Conservation (phyloP, 2,329 filamentous ascomycete genomes). For the Ophiostoma ulmi region DNA sequence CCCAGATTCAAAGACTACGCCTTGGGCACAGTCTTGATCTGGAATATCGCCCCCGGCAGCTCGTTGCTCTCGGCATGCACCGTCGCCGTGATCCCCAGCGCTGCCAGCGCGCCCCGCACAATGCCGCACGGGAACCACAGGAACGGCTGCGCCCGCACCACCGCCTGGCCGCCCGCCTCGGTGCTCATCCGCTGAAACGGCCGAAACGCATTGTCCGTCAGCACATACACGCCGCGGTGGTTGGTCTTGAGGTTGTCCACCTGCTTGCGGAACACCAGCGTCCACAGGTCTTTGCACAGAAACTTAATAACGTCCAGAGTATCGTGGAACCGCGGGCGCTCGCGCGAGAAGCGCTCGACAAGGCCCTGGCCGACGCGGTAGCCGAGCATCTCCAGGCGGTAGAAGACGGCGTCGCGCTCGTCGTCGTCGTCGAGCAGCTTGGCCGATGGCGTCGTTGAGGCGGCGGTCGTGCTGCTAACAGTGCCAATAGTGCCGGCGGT, state of each 20-base stretch:
- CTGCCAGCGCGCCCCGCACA: slow-evolving; percentile 85
- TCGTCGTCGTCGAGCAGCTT: slow-evolving; percentile 65
- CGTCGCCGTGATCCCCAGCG: slow-evolving; percentile 81
- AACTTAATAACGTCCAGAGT: slow-evolving; percentile 97
- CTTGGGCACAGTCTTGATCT: slow-evolving; percentile 83
- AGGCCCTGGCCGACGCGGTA: slow-evolving; percentile 90
- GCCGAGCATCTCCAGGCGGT: slow-evolving; percentile 74
- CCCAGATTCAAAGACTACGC: slow-evolving; percentile 38
- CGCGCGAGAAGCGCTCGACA: slow-evolving; percentile 83
- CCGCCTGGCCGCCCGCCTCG: slow-evolving; percentile 66
- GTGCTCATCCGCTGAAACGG: slow-evolving; percentile 87
- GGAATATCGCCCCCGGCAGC: slow-evolving; percentile 83
- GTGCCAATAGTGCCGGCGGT: slow-evolving; percentile 26
- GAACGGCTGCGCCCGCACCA: slow-evolving; percentile 77
- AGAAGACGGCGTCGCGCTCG: slow-evolving; percentile 77
- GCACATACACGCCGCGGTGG: slow-evolving; percentile 89
- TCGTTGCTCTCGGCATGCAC: slow-evolving; percentile 88
- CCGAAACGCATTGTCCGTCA: slow-evolving; percentile 88
- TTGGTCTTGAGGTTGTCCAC: slow-evolving; percentile 99
- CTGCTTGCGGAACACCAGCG: slow-evolving; percentile 88
- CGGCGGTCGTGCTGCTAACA: neutral
- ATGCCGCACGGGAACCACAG: slow-evolving; percentile 94
- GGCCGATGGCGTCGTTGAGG: neutral
- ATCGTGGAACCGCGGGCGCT: slow-evolving; percentile 82
- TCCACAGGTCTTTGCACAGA: slow-evolving; percentile 97